phyloP scores from a whole-genome alignment of 129 eudicot species.

The Ambrosia trifida region DNA sequence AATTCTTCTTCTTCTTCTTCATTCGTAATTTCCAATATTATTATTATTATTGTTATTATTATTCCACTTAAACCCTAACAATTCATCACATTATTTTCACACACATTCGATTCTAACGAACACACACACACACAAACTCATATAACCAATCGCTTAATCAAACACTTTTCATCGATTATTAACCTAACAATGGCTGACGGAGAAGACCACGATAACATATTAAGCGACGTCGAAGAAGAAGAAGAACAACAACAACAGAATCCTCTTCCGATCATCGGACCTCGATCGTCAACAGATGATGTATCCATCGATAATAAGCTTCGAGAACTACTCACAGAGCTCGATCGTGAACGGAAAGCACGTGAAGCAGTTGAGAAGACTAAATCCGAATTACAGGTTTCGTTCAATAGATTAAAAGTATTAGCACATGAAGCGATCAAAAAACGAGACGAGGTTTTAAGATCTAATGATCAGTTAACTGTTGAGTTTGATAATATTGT shows the following conservation, averaged over 20 bases:
- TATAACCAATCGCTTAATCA: neutral
- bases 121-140: neutral
- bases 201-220: conserved; percentile 62
- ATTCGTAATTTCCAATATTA: conserved; percentile 22
- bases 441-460: conserved; percentile 71
- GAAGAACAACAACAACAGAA: conserved; percentile 19
- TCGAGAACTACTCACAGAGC: conserved; percentile 62
- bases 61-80: conserved; percentile 16
- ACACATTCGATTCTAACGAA: neutral
- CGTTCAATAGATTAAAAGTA: conserved; percentile 63
- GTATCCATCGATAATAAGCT: conserved; percentile 61
- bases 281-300: conserved; percentile 36
- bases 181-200: conserved; percentile 46
- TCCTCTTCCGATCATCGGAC: conserved; percentile 48
- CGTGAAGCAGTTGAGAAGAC: conserved; percentile 59
- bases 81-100: conserved; percentile 1
- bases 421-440: conserved; percentile 80
- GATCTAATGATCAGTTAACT: conserved; percentile 44
- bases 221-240: conserved; percentile 80
- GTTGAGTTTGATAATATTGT: conserved; percentile 42
- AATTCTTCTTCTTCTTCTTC: conserved; percentile 26
- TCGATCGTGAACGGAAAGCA: conserved; percentile 70
- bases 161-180: neutral
- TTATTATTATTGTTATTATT: neutral
- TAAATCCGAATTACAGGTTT: conserved; percentile 60